phyloP scores from a whole-genome alignment of 768 basidiomycete genomes.

The Lactarius sp. region DNA sequence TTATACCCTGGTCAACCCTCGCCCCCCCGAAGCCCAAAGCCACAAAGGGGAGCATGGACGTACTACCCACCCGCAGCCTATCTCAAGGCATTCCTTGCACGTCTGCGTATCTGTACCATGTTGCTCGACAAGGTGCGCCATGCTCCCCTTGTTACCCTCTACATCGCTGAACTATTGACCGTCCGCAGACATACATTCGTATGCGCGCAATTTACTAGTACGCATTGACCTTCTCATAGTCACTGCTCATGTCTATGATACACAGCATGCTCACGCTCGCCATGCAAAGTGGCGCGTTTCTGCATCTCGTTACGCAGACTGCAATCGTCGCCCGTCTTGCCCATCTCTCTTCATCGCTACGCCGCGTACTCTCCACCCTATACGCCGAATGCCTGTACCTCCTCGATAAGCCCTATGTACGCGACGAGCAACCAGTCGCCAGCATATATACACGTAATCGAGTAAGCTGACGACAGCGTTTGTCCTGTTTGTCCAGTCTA shows the following conservation, averaged over 20 bases:
- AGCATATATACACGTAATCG: too few relatives aligned
- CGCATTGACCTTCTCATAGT: not conserved
- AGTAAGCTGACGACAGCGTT: not conserved
- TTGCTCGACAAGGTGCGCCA: constrained; percentile 47
- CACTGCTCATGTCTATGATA: not conserved
- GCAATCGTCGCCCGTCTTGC: constrained; percentile 57
- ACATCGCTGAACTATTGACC: not conserved
- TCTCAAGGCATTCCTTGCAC: constrained; percentile 35
- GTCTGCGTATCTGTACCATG: constrained; percentile 34
- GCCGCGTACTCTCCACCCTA: constrained; percentile 2
- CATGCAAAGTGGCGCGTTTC: constrained; percentile 70
- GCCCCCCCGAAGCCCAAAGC: constrained; percentile 39
- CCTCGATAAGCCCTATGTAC: constrained; percentile 10
- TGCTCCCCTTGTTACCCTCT: not conserved
- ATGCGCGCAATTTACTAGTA: constrained; percentile 53
- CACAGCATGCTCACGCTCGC: constrained; percentile 55
- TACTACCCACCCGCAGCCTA: constrained; percentile 44
- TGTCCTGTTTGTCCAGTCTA: not conserved
- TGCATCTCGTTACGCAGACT: constrained; percentile 55
- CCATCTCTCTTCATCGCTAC: constrained; percentile 12
- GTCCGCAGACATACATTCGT: constrained; percentile 41
- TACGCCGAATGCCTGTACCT: constrained; percentile 10
- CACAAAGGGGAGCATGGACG: constrained; percentile 60
- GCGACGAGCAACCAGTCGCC: not conserved
- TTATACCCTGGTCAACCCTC: not conserved